These are phyloP conservation scores for Ensete glaucum DNA, from an alignment of 176 grass and related monocot genomes.

Conservation along the genomic window DNA sequence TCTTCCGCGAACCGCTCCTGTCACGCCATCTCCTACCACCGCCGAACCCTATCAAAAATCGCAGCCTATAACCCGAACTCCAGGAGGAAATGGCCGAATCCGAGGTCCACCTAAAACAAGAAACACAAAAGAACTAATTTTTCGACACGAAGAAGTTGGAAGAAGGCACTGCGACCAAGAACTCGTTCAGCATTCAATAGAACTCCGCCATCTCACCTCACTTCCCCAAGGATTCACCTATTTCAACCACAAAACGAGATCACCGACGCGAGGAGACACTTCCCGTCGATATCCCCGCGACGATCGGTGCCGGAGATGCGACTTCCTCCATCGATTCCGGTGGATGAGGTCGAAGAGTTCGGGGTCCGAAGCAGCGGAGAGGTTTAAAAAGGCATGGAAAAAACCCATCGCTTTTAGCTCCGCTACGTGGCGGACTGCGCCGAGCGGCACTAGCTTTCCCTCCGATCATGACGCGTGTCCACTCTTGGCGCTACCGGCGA, in stretches of 20 bases:
- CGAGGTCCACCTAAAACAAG: neutral
- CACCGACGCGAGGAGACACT: neutral
- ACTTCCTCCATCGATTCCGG: conserved; percentile 16
- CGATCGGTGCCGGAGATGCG: neutral
- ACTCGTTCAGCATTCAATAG: neutral
- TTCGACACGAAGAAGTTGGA: neutral
- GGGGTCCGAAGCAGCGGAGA: too few relatives aligned
- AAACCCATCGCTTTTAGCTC: neutral
- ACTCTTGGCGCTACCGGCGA: too few relatives aligned
- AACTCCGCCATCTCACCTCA: neutral
- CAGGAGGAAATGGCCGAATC: neutral
- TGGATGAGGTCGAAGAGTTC: neutral
- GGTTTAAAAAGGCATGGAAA: neutral
- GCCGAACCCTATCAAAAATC: neutral
- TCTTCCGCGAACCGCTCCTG: neutral
- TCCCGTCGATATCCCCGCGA: neutral
- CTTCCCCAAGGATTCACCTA: neutral
- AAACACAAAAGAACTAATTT: neutral
- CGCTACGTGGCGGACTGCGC: neutral
- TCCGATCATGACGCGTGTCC: neutral
- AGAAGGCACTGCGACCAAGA: neutral
- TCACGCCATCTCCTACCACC: conserved; percentile 17
- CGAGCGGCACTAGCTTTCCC: neutral
- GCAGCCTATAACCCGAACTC: neutral
- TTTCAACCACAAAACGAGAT: neutral